Percentiles rank a stretch among this genome's conserved stretches.
These are phyloP conservation scores for Colletotrichum incanum DNA, from an alignment of 2,329 filamentous ascomycete genomes.

Conservation along the genomic window DNA sequence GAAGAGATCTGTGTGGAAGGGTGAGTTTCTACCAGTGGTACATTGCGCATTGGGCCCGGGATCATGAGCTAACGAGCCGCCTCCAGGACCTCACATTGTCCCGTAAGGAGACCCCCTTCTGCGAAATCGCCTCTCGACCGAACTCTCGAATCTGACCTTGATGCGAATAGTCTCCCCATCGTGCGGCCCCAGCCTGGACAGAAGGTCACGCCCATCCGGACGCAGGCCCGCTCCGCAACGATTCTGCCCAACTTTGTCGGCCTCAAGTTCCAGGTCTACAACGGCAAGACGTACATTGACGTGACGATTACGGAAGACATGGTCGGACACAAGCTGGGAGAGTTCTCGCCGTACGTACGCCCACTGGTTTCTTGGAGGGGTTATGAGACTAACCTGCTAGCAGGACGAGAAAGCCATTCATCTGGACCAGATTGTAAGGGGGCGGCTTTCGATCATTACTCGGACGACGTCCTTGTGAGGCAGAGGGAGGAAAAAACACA, in stretches of 20 bases:
- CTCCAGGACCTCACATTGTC: constrained; percentile 66
- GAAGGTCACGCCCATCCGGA: constrained; percentile 81
- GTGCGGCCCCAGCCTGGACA: constrained; percentile 73
- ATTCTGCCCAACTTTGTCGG: constrained; percentile 95
- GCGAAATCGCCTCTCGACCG: constrained; percentile 36
- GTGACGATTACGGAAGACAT: constrained; percentile 92
- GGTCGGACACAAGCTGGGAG: constrained; percentile 95
- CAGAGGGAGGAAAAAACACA: constrained; percentile 17
- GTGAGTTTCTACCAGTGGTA: constrained; percentile 61
- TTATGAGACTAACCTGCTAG: constrained; percentile 5
- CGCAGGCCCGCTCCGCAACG: constrained; percentile 88
- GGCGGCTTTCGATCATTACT: neutral
- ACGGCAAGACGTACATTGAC: constrained; percentile 89
- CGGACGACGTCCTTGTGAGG: neutral
- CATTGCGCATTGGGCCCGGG: neutral
- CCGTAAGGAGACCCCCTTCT: constrained; percentile 59
- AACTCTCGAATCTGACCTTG: constrained; percentile 46
- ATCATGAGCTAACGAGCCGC: neutral
- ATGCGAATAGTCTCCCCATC: constrained; percentile 72
- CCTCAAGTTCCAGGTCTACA: constrained; percentile 90
- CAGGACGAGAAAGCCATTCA: constrained; percentile 73
- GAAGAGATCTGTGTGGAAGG: constrained; percentile 91
- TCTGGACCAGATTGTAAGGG: constrained; percentile 56
- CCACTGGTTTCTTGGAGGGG: neutral
- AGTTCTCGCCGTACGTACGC: constrained; percentile 85